Evolutionary conservation across 352 stramenopile species (phyloP).

Genomic region (Phytophthora sansomeana): DNA sequence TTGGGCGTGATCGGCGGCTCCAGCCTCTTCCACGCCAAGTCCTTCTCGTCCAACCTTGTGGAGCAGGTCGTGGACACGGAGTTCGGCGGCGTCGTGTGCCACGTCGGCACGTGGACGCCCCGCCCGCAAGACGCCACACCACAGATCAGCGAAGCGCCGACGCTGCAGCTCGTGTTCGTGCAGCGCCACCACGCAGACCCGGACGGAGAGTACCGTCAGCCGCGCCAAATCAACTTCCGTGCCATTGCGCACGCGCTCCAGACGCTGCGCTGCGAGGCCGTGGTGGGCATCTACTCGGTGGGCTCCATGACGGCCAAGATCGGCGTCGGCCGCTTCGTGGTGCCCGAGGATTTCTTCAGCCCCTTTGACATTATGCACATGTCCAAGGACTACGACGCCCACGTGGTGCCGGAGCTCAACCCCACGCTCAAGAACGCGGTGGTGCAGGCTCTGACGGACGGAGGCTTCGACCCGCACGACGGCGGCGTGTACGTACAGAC

Average conservation of each 20-base stretch:
- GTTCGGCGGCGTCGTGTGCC: constrained; percentile 68
- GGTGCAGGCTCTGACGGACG: constrained; percentile 52
- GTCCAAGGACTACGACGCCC: constrained; percentile 82
- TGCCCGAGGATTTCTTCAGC: constrained; percentile 92
- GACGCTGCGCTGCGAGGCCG: constrained; percentile 58
- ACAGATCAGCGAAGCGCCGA: not conserved
- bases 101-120: constrained; percentile 62
- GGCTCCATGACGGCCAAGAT: constrained; percentile 76
- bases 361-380: constrained; percentile 88
- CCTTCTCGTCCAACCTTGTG: constrained; percentile 60
- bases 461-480: constrained; percentile 63
- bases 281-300: constrained; percentile 90
- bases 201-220: constrained; percentile 81
- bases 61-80: constrained; percentile 71
- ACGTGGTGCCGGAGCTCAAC: constrained; percentile 81
- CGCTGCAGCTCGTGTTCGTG: constrained; percentile 81
- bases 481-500: constrained; percentile 90
- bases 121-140: constrained; percentile 10
- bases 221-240: constrained; percentile 87
- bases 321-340: constrained; percentile 52
- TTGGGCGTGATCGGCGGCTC: constrained; percentile 88
- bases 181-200: constrained; percentile 87
- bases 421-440: constrained; percentile 55
- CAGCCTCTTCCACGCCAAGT: constrained; percentile 85
- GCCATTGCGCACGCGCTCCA: constrained; percentile 81